A percentile compares a stretch with the other conserved stretches of the same genome.
These are phyloP conservation scores for Lumnitzera littorea DNA, from an alignment of 345 rosid species.

Conservation along the genomic window DNA sequence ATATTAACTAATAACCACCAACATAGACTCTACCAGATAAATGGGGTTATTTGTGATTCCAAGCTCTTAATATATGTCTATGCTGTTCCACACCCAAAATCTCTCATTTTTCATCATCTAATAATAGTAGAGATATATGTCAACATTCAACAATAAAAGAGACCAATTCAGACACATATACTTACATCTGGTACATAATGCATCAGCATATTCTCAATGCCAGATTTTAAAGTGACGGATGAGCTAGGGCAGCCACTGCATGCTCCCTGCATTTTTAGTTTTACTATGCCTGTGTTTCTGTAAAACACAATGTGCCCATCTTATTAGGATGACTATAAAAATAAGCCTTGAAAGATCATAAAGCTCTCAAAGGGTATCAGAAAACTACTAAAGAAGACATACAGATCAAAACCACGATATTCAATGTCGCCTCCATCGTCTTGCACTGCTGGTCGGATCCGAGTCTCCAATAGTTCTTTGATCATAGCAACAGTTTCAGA, in stretches of 20 bases:
- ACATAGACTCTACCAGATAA: too few relatives aligned
- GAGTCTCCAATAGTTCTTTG: conserved; percentile 92
- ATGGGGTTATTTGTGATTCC: too few relatives aligned
- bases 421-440: conserved; percentile 98
- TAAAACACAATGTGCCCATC: conserved; percentile 10
- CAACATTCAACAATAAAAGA: too few relatives aligned
- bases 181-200: conserved; percentile 95
- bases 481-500: conserved; percentile 98
- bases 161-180: background rate
- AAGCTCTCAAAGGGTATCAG: background rate
- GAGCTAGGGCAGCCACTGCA: conserved; percentile 99
- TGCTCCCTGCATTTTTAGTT: conserved; percentile 95
- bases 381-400: conserved; percentile 15
- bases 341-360: too few relatives aligned
- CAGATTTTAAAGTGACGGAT: conserved; percentile 93
- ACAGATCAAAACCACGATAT: conserved; percentile 79
- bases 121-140: too few relatives aligned
- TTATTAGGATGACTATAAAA: background rate
- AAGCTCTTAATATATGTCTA: too few relatives aligned
- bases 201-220: conserved; percentile 98
- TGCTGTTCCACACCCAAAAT: too few relatives aligned
- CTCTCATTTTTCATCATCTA: background rate
- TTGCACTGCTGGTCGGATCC: conserved; percentile 95
- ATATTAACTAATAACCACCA: background rate
- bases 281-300: conserved; percentile 87